phyloP scores from a whole-genome alignment of 2,329 filamentous ascomycete species.

The Phyllachora maydis region DNA sequence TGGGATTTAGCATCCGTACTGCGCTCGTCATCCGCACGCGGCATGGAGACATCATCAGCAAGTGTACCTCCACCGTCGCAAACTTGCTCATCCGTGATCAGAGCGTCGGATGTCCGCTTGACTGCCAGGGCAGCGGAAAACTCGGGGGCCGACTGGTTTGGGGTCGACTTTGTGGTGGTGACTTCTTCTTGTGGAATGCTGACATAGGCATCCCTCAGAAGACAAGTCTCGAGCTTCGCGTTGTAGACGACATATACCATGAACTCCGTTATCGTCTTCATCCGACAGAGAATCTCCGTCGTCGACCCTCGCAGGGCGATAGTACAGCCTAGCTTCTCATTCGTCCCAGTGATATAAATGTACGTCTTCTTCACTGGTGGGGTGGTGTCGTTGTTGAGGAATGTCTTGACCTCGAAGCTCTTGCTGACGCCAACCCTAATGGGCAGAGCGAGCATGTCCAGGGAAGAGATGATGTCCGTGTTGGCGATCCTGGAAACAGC shows the following conservation, averaged over 20 bases:
- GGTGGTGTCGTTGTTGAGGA: slow-evolving; percentile 54
- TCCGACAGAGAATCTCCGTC: slow-evolving; percentile 45
- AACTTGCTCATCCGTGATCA: no score
- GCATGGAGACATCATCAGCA: no score
- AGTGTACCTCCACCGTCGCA: no score
- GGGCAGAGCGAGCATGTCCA: slow-evolving; percentile 73
- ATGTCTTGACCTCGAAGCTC: slow-evolving; percentile 90
- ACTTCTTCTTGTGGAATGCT: slow-evolving; percentile 49
- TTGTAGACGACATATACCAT: slow-evolving; percentile 99
- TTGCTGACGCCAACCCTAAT: slow-evolving; percentile 62
- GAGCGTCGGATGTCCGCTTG: no score
- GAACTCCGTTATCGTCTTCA: slow-evolving; percentile 92
- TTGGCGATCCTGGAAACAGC: slow-evolving; percentile 85
- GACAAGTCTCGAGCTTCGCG: slow-evolving; percentile 79
- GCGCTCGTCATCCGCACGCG: no score
- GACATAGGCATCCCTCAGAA: slow-evolving; percentile 89
- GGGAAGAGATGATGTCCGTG: slow-evolving; percentile 79
- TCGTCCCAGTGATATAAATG: slow-evolving; percentile 82
- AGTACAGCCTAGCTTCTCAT: slow-evolving; percentile 79
- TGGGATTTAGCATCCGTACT: no score
- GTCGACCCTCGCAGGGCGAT: slow-evolving; percentile 76
- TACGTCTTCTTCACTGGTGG: slow-evolving; percentile 84
- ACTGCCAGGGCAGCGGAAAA: no score
- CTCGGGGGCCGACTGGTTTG: no score
- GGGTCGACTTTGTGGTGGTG: no score